A percentile compares a stretch with the other conserved stretches of the same genome.
These are phyloP conservation scores for Lagenaria siceraria DNA, from an alignment of 306 rosid species.

Conservation along the genomic window DNA sequence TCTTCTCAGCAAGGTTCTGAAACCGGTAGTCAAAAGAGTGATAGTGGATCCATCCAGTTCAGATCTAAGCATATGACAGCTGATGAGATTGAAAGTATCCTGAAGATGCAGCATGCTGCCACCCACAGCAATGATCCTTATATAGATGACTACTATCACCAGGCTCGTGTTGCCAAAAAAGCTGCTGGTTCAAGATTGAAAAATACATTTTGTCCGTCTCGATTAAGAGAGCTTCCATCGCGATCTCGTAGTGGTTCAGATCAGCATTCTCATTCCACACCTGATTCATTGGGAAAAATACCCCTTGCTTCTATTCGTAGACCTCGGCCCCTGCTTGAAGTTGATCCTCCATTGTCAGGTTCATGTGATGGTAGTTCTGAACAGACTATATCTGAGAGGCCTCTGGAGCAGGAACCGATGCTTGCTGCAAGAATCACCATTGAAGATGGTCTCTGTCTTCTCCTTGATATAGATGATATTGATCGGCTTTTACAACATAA, in stretches of 20 bases:
- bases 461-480: conserved; percentile 93
- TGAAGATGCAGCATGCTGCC: conserved; percentile 89
- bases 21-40: conserved; percentile 35
- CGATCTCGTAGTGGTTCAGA: conserved; percentile 67
- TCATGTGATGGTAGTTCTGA: conserved; percentile 42
- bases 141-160: conserved; percentile 94
- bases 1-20: conserved; percentile 63
- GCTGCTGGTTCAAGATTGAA: conserved; percentile 57
- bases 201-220: conserved; percentile 79
- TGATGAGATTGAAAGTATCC: conserved; percentile 84
- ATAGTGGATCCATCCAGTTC: conserved; percentile 53
- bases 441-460: conserved; percentile 93
- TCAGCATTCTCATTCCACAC: conserved; percentile 92
- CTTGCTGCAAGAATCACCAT: conserved; percentile 84
- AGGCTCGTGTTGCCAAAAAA: conserved; percentile 77
- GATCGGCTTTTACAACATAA: conserved; percentile 77
- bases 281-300: conserved; percentile 93
- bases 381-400: conserved; percentile 69
- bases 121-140: conserved; percentile 97
- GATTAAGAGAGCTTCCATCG: conserved; percentile 70
- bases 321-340: conserved; percentile 98
- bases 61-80: conserved; percentile 83
- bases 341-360: conserved; percentile 66
- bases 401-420: conserved; percentile 94
- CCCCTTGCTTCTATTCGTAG: conserved; percentile 93